These are phyloP conservation scores for Mycena pura DNA, from an alignment of 768 basidiomycete species.

Conservation along the genomic window DNA sequence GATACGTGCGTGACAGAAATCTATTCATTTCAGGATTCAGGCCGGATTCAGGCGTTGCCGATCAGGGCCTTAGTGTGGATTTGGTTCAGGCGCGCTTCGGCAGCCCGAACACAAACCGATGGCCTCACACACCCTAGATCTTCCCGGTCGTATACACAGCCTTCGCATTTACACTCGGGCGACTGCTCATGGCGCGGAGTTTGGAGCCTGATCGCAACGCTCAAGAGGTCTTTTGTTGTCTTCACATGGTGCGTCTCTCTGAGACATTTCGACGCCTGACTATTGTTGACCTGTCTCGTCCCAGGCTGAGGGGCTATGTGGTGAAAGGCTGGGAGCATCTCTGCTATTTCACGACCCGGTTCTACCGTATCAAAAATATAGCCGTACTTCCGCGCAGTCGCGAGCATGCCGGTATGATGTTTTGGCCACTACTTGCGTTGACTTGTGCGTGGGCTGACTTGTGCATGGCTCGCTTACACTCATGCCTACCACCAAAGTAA, in stretches of 20 bases:
- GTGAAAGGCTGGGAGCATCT: conserved; percentile 39
- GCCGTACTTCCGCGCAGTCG: conserved; percentile 29
- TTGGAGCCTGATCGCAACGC: background rate
- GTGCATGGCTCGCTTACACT: too few relatives aligned
- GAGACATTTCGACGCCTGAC: background rate
- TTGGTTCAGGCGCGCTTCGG: background rate
- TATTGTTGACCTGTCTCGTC: background rate
- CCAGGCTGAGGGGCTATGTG: conserved; percentile 28
- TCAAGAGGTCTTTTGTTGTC: background rate
- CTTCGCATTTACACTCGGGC: background rate
- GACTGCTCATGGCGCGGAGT: background rate
- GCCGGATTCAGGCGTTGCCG: too few relatives aligned
- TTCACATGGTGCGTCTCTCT: background rate
- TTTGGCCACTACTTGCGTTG: too few relatives aligned
- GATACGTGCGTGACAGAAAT: too few relatives aligned
- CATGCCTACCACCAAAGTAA: too few relatives aligned
- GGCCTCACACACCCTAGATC: background rate
- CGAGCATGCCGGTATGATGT: conserved; percentile 28
- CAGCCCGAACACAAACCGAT: background rate
- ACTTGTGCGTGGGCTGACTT: too few relatives aligned
- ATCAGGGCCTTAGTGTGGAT: too few relatives aligned
- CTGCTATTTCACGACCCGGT: conserved; percentile 10
- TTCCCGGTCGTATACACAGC: background rate
- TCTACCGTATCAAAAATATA: conserved; percentile 21
- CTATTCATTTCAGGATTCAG: too few relatives aligned